A percentile compares a stretch with the other conserved stretches of the same genome.
Conservation (phyloP, 2,329 filamentous ascomycete species). For the Claviceps citrina region DNA sequence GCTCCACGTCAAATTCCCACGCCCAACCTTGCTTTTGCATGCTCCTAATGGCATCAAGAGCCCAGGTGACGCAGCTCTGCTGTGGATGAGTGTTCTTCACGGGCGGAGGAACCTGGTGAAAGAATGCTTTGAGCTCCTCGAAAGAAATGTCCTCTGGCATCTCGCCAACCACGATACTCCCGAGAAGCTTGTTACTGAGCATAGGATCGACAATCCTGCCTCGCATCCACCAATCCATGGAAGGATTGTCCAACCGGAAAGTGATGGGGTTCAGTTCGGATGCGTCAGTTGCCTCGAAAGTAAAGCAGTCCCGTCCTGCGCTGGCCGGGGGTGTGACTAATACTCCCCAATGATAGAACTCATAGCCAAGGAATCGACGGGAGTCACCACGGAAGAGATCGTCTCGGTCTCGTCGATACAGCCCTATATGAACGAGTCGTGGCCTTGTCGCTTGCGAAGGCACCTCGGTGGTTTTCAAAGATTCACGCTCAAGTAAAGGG, state of each 20-base stretch:
- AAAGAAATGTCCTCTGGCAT: conserved; percentile 9
- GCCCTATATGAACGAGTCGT: too few relatives aligned
- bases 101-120: conserved; percentile 13
- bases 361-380: conserved; percentile 13
- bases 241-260: conserved; percentile 17
- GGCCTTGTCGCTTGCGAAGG: too few relatives aligned
- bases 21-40: conserved; percentile 15
- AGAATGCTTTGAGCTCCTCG: conserved; percentile 11
- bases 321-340: conserved; percentile 11
- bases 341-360: conserved; percentile 20
- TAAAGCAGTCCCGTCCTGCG: conserved; percentile 7
- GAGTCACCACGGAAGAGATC: conserved; percentile 12
- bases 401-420: too few relatives aligned
- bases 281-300: conserved; percentile 18
- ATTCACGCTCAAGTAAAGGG: too few relatives aligned
- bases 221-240: conserved; percentile 19
- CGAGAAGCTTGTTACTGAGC: conserved; percentile 13
- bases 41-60: conserved; percentile 12
- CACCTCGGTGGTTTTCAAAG: too few relatives aligned
- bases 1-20: conserved; percentile 11
- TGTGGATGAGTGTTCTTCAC: conserved; percentile 18
- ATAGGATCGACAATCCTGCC: conserved; percentile 8
- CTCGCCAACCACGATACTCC: conserved; percentile 14
- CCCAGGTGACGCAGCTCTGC: conserved; percentile 21
- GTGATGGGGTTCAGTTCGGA: conserved; percentile 16